phyloP scores from a whole-genome alignment of 2,329 filamentous ascomycete species.

The Colletotrichum musicola region DNA sequence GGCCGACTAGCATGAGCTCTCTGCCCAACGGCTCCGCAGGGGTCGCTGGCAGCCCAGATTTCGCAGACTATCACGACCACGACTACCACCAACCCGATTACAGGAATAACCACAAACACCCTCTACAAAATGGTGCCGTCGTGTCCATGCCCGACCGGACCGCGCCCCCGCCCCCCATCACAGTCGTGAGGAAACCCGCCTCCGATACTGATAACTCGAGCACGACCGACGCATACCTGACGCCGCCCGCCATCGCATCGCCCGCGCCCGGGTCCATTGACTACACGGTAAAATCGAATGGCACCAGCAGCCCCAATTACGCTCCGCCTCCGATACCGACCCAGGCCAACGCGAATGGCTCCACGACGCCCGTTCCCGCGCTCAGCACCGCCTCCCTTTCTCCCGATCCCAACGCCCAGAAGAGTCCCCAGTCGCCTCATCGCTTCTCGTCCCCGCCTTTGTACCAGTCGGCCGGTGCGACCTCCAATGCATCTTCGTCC shows the following conservation, averaged over 20 bases:
- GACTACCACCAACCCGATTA: conserved; percentile 47
- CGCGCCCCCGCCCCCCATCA: conserved; percentile 35
- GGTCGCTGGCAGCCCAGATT: conserved; percentile 50
- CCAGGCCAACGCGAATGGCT: conserved; percentile 39
- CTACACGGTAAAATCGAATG: conserved; percentile 30
- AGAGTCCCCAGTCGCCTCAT: conserved; percentile 56
- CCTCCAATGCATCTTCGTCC: conserved; percentile 55
- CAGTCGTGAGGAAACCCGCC: conserved; percentile 33
- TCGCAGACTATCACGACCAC: conserved; percentile 44
- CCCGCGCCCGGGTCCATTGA: conserved; percentile 42
- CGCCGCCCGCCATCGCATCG: conserved; percentile 51
- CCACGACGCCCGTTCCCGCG: conserved; percentile 27
- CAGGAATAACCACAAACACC: conserved; percentile 39
- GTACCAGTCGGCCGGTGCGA: conserved; percentile 58
- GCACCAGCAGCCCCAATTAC: conserved; percentile 44
- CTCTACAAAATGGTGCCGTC: conserved; percentile 42
- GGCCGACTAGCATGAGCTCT: conserved; percentile 69
- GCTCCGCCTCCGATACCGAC: conserved; percentile 45
- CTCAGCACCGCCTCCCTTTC: conserved; percentile 33
- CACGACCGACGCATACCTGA: conserved; percentile 47
- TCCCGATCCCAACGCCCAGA: conserved; percentile 39
- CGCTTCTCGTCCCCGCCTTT: conserved; percentile 75
- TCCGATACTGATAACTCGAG: conserved; percentile 45
- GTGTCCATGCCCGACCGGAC: conserved; percentile 47
- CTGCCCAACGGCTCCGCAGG: conserved; percentile 63